These are phyloP conservation scores for Entonaema liquescens DNA, from an alignment of 495 filamentous ascomycete genomes.

Conservation along the genomic window DNA sequence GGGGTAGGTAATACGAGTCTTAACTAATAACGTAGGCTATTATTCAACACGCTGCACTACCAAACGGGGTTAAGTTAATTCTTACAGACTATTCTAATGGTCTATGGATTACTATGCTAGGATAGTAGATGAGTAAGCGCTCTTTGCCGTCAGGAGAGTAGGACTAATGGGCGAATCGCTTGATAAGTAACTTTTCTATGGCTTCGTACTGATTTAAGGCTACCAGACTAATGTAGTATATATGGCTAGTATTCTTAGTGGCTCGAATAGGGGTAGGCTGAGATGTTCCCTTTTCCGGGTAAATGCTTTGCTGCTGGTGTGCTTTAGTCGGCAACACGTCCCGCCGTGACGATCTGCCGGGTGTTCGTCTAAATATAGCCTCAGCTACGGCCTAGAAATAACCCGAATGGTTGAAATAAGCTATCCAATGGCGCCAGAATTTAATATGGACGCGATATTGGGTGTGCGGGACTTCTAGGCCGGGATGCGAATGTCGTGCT, in stretches of 20 bases:
- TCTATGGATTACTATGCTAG: no score
- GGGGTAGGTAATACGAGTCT: no score
- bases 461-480: background rate
- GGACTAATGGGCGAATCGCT: no score
- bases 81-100: no score
- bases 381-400: background rate
- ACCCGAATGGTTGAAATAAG: background rate
- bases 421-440: background rate
- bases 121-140: no score
- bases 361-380: background rate
- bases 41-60: no score
- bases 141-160: no score
- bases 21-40: no score
- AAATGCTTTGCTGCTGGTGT: background rate
- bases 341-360: constrained; percentile 19
- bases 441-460: background rate
- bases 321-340: constrained; percentile 14
- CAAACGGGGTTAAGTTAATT: no score
- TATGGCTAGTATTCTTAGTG: background rate
- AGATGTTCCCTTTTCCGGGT: background rate
- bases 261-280: background rate
- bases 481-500: background rate
- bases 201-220: no score
- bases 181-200: no score
- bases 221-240: no score